phyloP scores from a whole-genome alignment of 2,329 filamentous ascomycete species.

The Fusarium clavum region DNA sequence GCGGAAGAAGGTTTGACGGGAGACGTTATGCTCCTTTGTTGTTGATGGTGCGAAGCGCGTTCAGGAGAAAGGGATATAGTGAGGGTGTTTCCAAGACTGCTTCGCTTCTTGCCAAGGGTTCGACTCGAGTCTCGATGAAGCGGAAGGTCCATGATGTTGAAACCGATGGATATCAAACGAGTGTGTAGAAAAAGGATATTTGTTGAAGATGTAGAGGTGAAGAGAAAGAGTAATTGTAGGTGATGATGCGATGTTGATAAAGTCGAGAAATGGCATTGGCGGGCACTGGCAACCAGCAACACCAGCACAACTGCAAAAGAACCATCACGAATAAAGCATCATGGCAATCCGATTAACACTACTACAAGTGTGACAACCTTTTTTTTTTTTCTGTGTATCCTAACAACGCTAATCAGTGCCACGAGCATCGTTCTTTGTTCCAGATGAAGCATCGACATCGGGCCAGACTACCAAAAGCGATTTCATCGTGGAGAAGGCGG shows the following conservation, averaged over 20 bases:
- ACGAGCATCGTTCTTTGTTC: constrained; percentile 39
- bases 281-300: constrained; percentile 15
- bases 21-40: constrained; percentile 22
- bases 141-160: constrained; percentile 26
- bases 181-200: background rate
- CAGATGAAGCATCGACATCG: constrained; percentile 10
- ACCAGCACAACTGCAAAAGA: constrained; percentile 1
- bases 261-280: constrained; percentile 3
- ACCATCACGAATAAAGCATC: background rate
- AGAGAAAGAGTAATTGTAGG: background rate
- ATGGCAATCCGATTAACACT: background rate
- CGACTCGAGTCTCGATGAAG: constrained; percentile 13
- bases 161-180: background rate
- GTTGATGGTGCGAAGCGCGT: background rate
- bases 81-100: constrained; percentile 17
- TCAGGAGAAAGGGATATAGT: constrained; percentile 34
- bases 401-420: constrained; percentile 16
- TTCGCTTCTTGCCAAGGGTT: constrained; percentile 32
- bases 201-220: background rate
- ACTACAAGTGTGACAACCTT: constrained; percentile 27
- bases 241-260: background rate
- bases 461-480: constrained; percentile 1
- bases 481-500: background rate
- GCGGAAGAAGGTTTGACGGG: constrained; percentile 9
- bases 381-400: constrained; percentile 11